These are phyloP conservation scores for Fistulinella cinereoalba DNA, from an alignment of 1,284 basidiomycete genomes.

Conservation along the genomic window DNA sequence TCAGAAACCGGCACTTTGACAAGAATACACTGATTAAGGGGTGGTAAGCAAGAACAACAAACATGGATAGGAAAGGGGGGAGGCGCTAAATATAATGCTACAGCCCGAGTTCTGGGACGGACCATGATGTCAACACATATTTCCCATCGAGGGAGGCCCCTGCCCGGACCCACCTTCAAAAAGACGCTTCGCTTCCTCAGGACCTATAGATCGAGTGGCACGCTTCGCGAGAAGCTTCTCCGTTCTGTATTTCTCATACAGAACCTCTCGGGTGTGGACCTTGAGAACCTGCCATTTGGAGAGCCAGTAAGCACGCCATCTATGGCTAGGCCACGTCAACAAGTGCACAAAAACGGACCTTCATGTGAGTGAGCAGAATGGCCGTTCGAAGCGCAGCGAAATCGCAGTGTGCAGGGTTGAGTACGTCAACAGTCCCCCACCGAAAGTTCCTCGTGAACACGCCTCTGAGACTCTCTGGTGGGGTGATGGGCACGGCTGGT, in stretches of 20 bases:
- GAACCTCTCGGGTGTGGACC: constrained; percentile 72
- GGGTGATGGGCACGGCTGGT: constrained; percentile 45
- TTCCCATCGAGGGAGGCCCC: constrained; percentile 18
- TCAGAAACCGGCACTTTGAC: constrained; percentile 5
- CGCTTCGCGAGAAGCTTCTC: constrained; percentile 81
- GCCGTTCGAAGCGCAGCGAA: constrained; percentile 78
- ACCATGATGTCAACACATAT: constrained; percentile 18
- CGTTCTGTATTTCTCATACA: constrained; percentile 81
- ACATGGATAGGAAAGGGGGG: constrained; percentile 7
- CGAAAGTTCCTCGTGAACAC: constrained; percentile 72
- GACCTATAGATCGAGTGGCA: constrained; percentile 71
- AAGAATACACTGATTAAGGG: constrained; percentile 10
- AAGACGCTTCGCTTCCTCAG: constrained; percentile 65
- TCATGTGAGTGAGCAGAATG: constrained; percentile 75
- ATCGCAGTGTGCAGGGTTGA: constrained; percentile 79
- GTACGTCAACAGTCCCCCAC: constrained; percentile 82
- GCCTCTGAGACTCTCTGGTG: constrained; percentile 65
- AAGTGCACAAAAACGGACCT: constrained; percentile 49
- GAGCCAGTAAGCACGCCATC: constrained; percentile 10
- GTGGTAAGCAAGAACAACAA: constrained; percentile 27
- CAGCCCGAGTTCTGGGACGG: constrained; percentile 42
- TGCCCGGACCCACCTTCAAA: constrained; percentile 56
- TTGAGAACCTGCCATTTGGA: constrained; percentile 63
- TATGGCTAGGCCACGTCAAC: constrained; percentile 10
- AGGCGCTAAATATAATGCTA: constrained; percentile 29